Conservation (phyloP, 129 eudicot species). For the Lactuca sativa region DNA sequence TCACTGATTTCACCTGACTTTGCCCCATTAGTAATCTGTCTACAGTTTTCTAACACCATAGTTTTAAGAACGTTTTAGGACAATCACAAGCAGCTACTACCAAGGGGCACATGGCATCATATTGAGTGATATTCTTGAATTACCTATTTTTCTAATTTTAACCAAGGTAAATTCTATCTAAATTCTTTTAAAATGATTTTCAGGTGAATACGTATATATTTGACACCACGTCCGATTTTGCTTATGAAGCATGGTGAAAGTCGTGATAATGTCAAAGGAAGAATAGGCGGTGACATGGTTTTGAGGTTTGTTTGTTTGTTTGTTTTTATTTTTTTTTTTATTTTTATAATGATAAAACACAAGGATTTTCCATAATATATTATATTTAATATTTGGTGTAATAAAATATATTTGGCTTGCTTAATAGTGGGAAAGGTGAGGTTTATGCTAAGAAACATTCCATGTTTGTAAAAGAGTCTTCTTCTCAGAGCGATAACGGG, state of each 20-base stretch:
- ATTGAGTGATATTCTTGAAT: slow-evolving; percentile 24
- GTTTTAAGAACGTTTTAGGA: slow-evolving; percentile 42
- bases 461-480: slow-evolving; percentile 69
- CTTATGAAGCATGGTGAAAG: slow-evolving; percentile 96
- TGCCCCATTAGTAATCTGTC: slow-evolving; percentile 21
- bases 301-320: slow-evolving; percentile 60
- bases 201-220: slow-evolving; percentile 81
- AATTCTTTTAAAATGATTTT: slow-evolving; percentile 15
- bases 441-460: slow-evolving; percentile 91
- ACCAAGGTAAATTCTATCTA: neutral
- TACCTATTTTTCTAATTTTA: neutral
- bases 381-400: slow-evolving; percentile 3
- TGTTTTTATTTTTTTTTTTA: neutral
- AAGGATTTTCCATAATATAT: neutral
- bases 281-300: slow-evolving; percentile 95
- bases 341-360: neutral
- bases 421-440: slow-evolving; percentile 87
- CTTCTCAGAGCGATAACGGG: no score
- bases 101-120: slow-evolving; percentile 50
- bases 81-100: slow-evolving; percentile 47
- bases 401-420: slow-evolving; percentile 7
- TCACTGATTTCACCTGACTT: slow-evolving; percentile 29
- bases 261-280: slow-evolving; percentile 82
- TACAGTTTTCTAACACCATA: neutral
- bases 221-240: slow-evolving; percentile 92